Conservation (phyloP, 176 grass and related monocot species). For the Tuctoria greenei region DNA sequence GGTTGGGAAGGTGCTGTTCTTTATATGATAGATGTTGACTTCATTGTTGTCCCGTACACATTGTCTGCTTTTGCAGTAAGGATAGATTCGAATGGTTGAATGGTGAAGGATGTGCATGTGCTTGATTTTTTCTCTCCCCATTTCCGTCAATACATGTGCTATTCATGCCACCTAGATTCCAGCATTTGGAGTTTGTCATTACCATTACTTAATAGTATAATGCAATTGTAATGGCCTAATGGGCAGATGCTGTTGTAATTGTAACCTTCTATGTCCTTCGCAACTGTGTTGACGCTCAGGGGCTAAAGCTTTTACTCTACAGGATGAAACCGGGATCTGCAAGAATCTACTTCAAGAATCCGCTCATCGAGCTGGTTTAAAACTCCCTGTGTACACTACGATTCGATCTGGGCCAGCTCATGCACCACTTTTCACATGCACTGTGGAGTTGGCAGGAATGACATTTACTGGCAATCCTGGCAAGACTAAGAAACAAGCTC, state of each 20-base stretch:
- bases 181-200: constrained; percentile 17
- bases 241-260: neutral
- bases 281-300: constrained; percentile 13
- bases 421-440: constrained; percentile 88
- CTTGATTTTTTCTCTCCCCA: neutral
- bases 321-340: constrained; percentile 99
- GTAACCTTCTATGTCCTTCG: constrained; percentile 12
- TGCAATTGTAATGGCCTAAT: constrained; percentile 22
- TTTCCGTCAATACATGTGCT: constrained; percentile 21
- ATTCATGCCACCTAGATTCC: constrained; percentile 32
- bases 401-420: constrained; percentile 87
- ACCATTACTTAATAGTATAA: constrained; percentile 1
- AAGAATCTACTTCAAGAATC: constrained; percentile 98
- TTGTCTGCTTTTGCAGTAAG: constrained; percentile 33
- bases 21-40: constrained; percentile 57
- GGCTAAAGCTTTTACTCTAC: constrained; percentile 29
- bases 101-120: constrained; percentile 24
- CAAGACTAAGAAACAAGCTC: constrained; percentile 98
- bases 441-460: constrained; percentile 92
- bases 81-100: constrained; percentile 29
- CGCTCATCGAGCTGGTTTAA: constrained; percentile 87
- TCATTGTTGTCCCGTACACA: constrained; percentile 19
- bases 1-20: constrained; percentile 40
- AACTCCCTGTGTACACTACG: constrained; percentile 79
- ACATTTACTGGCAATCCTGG: constrained; percentile 81